Conservation (phyloP, 495 filamentous ascomycete species). For the Astrothelium subdiscretum region DNA sequence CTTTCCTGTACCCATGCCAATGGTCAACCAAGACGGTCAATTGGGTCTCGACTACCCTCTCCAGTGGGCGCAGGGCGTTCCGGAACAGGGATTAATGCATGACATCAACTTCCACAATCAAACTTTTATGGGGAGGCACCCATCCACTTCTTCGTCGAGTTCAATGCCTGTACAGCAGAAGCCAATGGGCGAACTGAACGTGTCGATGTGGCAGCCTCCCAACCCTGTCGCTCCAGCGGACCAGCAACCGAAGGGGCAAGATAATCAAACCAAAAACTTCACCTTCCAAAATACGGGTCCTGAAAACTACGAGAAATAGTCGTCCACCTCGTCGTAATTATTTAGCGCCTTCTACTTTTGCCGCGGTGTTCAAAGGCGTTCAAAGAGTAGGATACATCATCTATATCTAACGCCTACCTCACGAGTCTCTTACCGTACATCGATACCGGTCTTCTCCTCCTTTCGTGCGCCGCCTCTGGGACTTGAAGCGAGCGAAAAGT, state of each 20-base stretch:
- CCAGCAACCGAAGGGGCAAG: neutral
- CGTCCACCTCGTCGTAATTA: neutral
- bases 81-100: neutral
- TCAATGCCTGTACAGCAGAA: neutral
- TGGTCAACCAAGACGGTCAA: conserved; percentile 9
- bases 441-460: no score
- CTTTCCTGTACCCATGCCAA: conserved; percentile 14
- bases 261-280: conserved; percentile 13
- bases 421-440: neutral
- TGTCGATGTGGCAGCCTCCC: neutral
- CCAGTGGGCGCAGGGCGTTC: neutral
- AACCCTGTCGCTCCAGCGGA: neutral
- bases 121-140: neutral
- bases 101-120: neutral
- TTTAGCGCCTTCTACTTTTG: neutral
- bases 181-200: neutral
- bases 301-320: conserved; percentile 8
- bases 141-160: neutral
- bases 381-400: neutral
- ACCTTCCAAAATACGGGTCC: conserved; percentile 15
- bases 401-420: neutral
- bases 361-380: neutral
- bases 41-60: conserved; percentile 2
- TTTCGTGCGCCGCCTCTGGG: neutral
- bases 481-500: neutral